phyloP scores from a whole-genome alignment of 441 rosid genomes.

The Bruguiera hainesii region DNA sequence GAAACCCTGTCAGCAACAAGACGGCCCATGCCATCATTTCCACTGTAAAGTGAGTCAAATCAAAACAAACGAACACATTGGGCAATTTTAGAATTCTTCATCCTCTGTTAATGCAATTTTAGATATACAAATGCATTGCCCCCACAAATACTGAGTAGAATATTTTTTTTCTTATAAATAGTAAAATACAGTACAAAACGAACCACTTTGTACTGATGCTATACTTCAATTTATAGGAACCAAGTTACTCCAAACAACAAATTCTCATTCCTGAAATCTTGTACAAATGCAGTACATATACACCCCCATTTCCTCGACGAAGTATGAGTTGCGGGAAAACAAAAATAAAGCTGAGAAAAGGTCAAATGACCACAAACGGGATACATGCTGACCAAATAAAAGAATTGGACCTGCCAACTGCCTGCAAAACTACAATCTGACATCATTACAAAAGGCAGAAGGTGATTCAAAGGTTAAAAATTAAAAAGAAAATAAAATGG shows the following conservation, averaged over 20 bases:
- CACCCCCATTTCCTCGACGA: slow-evolving; percentile 18
- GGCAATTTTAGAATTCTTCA: background rate
- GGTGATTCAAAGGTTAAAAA: slow-evolving; percentile 9
- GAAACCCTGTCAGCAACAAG: too few relatives aligned
- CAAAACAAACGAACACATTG: background rate
- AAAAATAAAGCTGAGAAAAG: background rate
- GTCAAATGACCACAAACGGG: slow-evolving; percentile 23
- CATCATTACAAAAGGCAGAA: slow-evolving; percentile 31
- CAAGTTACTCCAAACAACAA: slow-evolving; percentile 16
- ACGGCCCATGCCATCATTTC: background rate
- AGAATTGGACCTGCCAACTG: slow-evolving; percentile 32
- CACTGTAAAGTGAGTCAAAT: background rate
- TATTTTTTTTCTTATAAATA: background rate
- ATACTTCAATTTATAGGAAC: background rate
- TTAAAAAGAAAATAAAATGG: slow-evolving; percentile 4
- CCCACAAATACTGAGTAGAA: too few relatives aligned
- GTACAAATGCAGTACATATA: slow-evolving; percentile 33
- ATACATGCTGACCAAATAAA: slow-evolving; percentile 29
- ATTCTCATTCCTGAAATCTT: slow-evolving; percentile 25
- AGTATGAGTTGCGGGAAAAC: background rate
- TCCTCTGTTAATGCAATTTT: too few relatives aligned
- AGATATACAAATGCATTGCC: too few relatives aligned
- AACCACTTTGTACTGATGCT: background rate
- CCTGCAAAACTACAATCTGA: slow-evolving; percentile 30
- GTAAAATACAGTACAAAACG: background rate